Evolutionary conservation across 495 filamentous ascomycete genomes (phyloP).

Genomic region (Podospora conica): DNA sequence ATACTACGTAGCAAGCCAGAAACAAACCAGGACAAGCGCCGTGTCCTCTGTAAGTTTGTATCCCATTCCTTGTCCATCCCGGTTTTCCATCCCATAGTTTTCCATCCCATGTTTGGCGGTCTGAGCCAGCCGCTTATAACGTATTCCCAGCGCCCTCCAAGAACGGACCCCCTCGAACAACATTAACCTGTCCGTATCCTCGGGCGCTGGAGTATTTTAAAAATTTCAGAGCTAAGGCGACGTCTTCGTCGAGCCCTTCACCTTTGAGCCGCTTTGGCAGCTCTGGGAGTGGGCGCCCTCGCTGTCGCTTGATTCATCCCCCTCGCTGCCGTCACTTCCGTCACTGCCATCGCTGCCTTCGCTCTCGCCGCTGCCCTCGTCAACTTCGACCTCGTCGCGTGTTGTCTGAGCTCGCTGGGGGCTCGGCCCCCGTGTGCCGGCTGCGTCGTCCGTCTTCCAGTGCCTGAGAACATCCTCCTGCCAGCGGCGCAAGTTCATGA

Average conservation of each 20-base stretch:
- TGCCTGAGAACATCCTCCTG: constrained; percentile 40
- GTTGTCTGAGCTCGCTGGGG: constrained; percentile 19
- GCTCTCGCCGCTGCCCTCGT: constrained; percentile 3
- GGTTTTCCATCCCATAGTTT: neutral
- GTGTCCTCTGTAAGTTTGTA: neutral
- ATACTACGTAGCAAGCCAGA: neutral
- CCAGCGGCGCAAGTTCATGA: constrained; percentile 38
- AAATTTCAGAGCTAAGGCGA: neutral
- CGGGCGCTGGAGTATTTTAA: neutral
- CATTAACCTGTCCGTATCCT: neutral
- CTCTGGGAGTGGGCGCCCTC: neutral
- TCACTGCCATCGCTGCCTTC: constrained; percentile 16
- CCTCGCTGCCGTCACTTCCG: constrained; percentile 10
- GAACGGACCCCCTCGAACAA: neutral
- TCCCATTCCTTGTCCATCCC: no score
- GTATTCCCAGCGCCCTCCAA: neutral
- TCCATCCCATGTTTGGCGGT: neutral
- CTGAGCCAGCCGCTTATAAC: neutral
- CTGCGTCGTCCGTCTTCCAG: constrained; percentile 38
- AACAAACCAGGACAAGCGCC: neutral
- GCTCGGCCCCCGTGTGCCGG: constrained; percentile 11
- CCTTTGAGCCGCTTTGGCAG: neutral
- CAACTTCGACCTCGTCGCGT: constrained; percentile 12
- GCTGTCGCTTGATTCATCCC: neutral
- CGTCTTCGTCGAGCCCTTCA: neutral